Evolutionary conservation across 2,329 filamentous ascomycete species (phyloP), one percentile per base, ranked within the genome.

Genomic region (Neospermospora avenae): DNA sequence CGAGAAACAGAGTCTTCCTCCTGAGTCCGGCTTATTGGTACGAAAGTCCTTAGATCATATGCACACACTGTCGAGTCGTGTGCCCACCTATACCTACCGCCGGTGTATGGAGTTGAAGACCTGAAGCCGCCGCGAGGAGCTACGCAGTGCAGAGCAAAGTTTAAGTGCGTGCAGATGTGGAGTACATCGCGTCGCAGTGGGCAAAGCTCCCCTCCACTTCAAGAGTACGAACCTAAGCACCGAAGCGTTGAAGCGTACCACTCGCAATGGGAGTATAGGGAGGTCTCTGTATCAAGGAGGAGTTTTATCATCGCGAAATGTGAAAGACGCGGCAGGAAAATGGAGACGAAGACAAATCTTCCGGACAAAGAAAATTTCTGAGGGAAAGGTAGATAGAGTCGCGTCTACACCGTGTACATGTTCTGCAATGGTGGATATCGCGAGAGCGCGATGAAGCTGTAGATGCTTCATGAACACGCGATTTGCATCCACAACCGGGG

Each of bases 221-320:
- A n/a, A n/a, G n/a, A n/a, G n/a, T n/a, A n/a, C n/a, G n/a, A n/a
- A n/a, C n/a, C n/a, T n/a, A n/a, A n/a, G n/a, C n/a, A n/a, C 3
- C 18, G 7, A 34, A n/a, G 14, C 1, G 34, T 20, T 28, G 34
- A 51, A 37, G 28, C 28, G 34, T 14, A 37, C 48, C 48, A 51
- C 48, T 51, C 31, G 28, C n/a, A 31, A 35, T 35, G 28, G 48
- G 48, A 24, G 48, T 51, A 51, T 31, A 51, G 6, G 28, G 5
- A 31, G 48, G 48, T 51, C 48, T 51, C 48, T 51, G 48, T 51
- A 51, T 51, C 48, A 51, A 51, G 28, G 48, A 51, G 31, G 48
- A 34, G 31, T 51, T 35, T 22, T 51, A 51, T 37, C n/a, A 51
- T 51, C 48, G 48, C 48, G 48, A 51, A n/a, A 37, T n/a, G n/a